Base-by-base conservation (phyloP, 148 eudicot genomes). In the Rhododendron molle region DNA sequence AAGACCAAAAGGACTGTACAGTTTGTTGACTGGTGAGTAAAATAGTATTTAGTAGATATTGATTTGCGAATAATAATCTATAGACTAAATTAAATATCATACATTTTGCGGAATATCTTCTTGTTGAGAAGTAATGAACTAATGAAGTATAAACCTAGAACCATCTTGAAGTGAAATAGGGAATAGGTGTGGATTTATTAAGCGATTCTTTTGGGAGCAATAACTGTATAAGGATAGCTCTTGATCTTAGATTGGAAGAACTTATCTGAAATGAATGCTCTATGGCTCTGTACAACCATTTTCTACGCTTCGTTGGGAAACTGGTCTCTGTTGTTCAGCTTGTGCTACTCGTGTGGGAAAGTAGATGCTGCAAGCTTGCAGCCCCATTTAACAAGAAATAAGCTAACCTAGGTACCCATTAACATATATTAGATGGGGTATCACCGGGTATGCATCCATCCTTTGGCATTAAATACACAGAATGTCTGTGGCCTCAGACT, bases 1-100 rank as follows among this genome's bases (percentile, higher is more conserved):
- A 92, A 92, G 85, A 92, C 94, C 50, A 92, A 92, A 76, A 83
- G 94, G 81, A 92, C 94, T 9, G 94, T 92, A 85, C 94, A 92
- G 89, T 92, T 92, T 85, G 94, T 92, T 85, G 94, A 92, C 87
- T 92, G 94, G 94, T 92, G 85, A 90, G 93, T 36, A 38, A 9
- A 15, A 65, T 82, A 5, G 28, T 40, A 38, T 2, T 5, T 40
- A 47, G 50, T 56, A 56, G 23, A 20, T 10, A 46, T 44, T 5
- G 8, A 67, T 46, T 46, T 46, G 36, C 13, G 9, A 10, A 18
- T 6, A 49, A 32, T 30, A 14, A 30, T 10, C 16, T 23, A 32
- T 10, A 3, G 47, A 52, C 1, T 58, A 58, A 12, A 34, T 5
- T 58, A 58, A 12, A 34, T 40, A 14, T 46, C 58, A 26, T 80